Conservation (phyloP, 208 protist species). For the Acanthamoeba castellanii region DNA sequence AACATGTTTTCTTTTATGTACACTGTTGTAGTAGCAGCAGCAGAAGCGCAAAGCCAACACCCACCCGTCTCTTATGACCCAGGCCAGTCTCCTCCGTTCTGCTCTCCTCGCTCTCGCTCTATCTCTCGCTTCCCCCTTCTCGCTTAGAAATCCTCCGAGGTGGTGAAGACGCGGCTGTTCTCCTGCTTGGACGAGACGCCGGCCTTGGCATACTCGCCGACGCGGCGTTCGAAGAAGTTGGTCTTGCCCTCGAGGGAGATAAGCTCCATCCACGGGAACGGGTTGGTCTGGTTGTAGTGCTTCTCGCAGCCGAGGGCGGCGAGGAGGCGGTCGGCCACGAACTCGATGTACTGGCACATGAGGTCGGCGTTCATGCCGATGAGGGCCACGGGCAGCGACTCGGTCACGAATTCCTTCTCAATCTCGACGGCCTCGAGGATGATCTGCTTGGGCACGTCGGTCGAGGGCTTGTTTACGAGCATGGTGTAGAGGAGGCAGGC, state of each 20-base stretch:
- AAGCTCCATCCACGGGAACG: conserved; percentile 99
- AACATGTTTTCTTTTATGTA: too few relatives aligned
- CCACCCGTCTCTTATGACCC: conserved; percentile 21
- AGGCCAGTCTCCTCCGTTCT: background rate
- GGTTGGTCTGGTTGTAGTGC: conserved; percentile 97
- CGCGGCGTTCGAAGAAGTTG: conserved; percentile 99
- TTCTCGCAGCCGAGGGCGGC: conserved; percentile 95
- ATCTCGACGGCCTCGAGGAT: conserved; percentile 96
- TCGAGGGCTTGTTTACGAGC: conserved; percentile 94
- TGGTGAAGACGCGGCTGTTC: conserved; percentile 89
- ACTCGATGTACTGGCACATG: conserved; percentile 99
- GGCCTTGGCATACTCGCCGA: conserved; percentile 99
- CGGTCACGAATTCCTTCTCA: conserved; percentile 98
- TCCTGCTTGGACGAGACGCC: conserved; percentile 92
- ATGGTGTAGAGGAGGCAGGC: conserved; percentile 97
- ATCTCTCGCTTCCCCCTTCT: background rate
- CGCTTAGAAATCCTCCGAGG: conserved; percentile 94
- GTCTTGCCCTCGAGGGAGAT: conserved; percentile 99
- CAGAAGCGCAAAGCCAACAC: background rate
- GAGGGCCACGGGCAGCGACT: conserved; percentile 97
- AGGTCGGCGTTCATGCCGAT: conserved; percentile 99
- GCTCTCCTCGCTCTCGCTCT: background rate
- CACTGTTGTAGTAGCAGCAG: too few relatives aligned
- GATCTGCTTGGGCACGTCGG: conserved; percentile 91
- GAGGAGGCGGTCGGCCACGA: conserved; percentile 98